Evolutionary conservation across 1,284 basidiomycete species (phyloP).

Genomic region (Sanghuangporus sanghuang): DNA sequence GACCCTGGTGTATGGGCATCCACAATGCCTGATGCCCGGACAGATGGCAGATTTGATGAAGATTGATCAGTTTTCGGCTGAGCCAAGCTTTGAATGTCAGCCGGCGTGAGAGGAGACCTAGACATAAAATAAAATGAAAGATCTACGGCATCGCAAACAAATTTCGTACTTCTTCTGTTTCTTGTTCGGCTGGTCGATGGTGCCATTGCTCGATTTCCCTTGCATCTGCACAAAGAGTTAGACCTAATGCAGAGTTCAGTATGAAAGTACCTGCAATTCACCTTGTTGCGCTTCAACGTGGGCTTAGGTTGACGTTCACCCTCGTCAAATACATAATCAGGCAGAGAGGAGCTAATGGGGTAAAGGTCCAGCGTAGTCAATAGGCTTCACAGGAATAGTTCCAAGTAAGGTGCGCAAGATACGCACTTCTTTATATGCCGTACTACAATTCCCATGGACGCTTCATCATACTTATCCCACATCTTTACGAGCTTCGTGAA

Average conservation of each 20-base stretch:
- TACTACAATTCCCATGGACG: slow-evolving; percentile 91
- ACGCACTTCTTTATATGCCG: slow-evolving; percentile 87
- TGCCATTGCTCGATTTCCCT: slow-evolving; percentile 58
- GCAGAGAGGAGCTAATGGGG: slow-evolving; percentile 55
- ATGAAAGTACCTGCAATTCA: slow-evolving; percentile 32
- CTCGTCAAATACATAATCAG: slow-evolving; percentile 79
- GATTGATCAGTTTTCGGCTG: slow-evolving; percentile 9
- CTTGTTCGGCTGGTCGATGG: slow-evolving; percentile 71
- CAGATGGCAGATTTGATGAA: slow-evolving; percentile 4
- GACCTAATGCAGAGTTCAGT: slow-evolving; percentile 16
- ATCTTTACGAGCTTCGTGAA: slow-evolving; percentile 94
- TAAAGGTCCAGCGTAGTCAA: background rate
- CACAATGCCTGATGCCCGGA: slow-evolving; percentile 10
- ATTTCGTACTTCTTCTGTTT: slow-evolving; percentile 35
- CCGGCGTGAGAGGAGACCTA: slow-evolving; percentile 19
- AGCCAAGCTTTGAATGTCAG: slow-evolving; percentile 17
- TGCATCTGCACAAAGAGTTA: slow-evolving; percentile 39
- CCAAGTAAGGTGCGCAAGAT: slow-evolving; percentile 13
- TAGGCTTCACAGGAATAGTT: slow-evolving; percentile 7
- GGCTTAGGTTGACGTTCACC: slow-evolving; percentile 70
- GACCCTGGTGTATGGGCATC: slow-evolving; percentile 17
- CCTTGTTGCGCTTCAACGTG: slow-evolving; percentile 66
- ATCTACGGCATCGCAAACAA: background rate
- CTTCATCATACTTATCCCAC: slow-evolving; percentile 95
- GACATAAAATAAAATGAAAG: slow-evolving; percentile 1